Evolutionary conservation across 495 filamentous ascomycete genomes (phyloP).

Genomic region (Talaromyces ruber): DNA sequence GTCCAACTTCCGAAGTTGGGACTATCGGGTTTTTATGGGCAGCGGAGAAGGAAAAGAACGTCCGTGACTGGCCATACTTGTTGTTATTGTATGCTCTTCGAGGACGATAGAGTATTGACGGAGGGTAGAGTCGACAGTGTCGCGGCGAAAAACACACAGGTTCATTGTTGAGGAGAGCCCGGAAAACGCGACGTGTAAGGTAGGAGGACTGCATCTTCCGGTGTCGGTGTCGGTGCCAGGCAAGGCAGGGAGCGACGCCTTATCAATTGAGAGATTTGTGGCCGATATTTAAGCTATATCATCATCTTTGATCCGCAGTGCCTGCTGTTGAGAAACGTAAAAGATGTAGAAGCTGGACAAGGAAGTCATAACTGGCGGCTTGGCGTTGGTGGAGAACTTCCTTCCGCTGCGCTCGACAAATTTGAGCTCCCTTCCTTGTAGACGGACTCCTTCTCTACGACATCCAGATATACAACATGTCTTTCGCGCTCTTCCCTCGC

Average conservation of each 20-base stretch:
- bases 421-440: neutral
- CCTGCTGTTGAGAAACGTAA: neutral
- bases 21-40: constrained; percentile 8
- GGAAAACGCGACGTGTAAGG: constrained; percentile 66
- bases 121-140: constrained; percentile 18
- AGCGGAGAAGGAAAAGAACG: constrained; percentile 26
- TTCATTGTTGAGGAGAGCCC: constrained; percentile 57
- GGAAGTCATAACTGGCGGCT: neutral
- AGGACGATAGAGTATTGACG: neutral
- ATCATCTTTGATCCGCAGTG: neutral
- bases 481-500: neutral
- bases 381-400: constrained; percentile 1
- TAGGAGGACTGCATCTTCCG: constrained; percentile 66
- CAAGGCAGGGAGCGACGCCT: neutral
- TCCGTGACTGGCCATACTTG: constrained; percentile 15
- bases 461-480: neutral
- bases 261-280: neutral
- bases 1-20: constrained; percentile 29
- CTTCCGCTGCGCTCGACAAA: neutral
- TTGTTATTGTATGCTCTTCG: neutral
- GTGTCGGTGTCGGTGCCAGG: neutral
- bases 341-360: constrained; percentile 7
- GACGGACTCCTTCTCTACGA: neutral
- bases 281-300: neutral
- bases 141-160: constrained; percentile 43